Conservation (phyloP, 163 green algal genomes). For the Chlamydomonas reinhardtii region DNA sequence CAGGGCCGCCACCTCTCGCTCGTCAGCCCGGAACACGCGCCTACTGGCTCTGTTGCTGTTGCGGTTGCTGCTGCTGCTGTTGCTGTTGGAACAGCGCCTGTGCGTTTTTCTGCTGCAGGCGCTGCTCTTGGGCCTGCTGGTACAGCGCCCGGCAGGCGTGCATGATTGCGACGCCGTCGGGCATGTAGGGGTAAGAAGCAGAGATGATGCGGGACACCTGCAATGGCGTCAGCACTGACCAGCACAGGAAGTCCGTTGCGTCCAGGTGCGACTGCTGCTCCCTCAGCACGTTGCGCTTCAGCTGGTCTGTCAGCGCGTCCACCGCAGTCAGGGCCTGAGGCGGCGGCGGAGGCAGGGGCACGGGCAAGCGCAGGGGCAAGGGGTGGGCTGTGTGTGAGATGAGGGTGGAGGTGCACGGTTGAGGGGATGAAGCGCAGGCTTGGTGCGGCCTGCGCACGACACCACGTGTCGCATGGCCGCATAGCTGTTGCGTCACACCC, state of each 20-base stretch:
- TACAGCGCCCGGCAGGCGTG: not conserved
- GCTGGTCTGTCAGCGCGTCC: slow-evolving; percentile 17
- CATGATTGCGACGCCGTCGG: not conserved
- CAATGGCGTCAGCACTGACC: not conserved
- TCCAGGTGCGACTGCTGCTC: slow-evolving; percentile 37
- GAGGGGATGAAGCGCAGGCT: too few relatives aligned
- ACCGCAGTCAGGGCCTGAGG: not conserved
- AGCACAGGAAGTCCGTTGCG: slow-evolving; percentile 33
- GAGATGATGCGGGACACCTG: not conserved
- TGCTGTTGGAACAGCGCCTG: not conserved
- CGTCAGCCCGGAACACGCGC: too few relatives aligned
- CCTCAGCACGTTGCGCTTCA: slow-evolving; percentile 24
- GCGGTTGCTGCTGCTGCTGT: not conserved
- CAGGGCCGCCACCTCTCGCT: too few relatives aligned
- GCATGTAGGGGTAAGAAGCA: not conserved
- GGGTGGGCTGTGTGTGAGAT: too few relatives aligned
- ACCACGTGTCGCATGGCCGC: too few relatives aligned
- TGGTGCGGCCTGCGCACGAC: too few relatives aligned
- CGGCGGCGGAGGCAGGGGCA: too few relatives aligned
- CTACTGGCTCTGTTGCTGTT: too few relatives aligned
- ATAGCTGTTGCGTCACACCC: too few relatives aligned
- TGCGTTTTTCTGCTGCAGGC: not conserved
- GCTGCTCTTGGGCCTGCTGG: too few relatives aligned
- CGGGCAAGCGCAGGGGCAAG: too few relatives aligned
- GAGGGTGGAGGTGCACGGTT: too few relatives aligned